Base-by-base conservation (phyloP, 306 rosid genomes). In the Cicer yamashitae region DNA sequence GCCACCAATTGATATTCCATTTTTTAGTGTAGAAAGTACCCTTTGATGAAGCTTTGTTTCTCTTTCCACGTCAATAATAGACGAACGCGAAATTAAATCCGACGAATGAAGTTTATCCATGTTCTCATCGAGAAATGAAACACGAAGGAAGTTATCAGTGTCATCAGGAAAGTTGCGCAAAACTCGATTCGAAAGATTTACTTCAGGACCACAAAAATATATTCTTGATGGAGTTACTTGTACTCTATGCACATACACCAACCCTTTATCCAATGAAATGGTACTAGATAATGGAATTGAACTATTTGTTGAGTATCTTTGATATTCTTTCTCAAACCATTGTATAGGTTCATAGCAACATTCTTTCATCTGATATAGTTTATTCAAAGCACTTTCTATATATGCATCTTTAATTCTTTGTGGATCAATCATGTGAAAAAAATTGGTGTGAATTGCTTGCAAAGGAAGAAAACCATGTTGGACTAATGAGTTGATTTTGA, bases 81-180 rank as follows among this genome's bases (percentile, higher is more conserved):
- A 13, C 5, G 81, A 66, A 9, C 76, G 88, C 1, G 84, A 87
- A 74, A 89, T 75, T 44, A 93, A 79, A 77, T 89, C 93, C 1
- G 92, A 79, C 2, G 94, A 82, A 57, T 45, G 86, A 73, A 91
- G 48, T 44, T 79, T 87, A 3, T 76, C 89, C 74, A 88, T 80
- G 79, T 93, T 94, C 86, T 93, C 97, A 6, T 91, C 94, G 9
- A 91, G 86, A 67, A 91, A 93, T 7, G 98, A 89, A 73, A 91
- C 88, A 15, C 92, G 92, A 13, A 93, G 83, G 58, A 93, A 93
- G 84, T 93, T 83, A 72, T 91, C 89, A 1, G 73, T 74, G 53
- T 86, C 60, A 37, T 41, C 8, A 45, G 64, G 73, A 76, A 71
- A 88, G 6, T 84, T 38, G 63, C 96, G 96, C 15, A 91, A 66